These are phyloP conservation scores for Hyaloscypha finlandica DNA, from an alignment of 495 filamentous ascomycete genomes.

Conservation along the genomic window DNA sequence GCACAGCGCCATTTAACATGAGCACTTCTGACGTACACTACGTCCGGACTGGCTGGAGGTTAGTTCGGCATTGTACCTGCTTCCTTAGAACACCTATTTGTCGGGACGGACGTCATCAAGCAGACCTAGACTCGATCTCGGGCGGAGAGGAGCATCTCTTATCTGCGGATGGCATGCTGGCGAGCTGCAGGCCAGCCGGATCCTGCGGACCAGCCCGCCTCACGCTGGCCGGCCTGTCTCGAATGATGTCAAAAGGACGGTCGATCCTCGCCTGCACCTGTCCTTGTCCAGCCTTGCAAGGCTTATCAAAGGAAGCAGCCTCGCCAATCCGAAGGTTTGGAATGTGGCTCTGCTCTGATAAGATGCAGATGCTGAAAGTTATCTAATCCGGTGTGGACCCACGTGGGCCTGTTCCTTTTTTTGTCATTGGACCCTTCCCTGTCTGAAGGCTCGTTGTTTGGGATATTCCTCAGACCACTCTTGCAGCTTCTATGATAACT, in stretches of 20 bases:
- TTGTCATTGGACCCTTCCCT: too few relatives aligned
- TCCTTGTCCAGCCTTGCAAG: not conserved
- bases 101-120: constrained; percentile 7
- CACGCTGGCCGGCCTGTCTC: not conserved
- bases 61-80: not conserved
- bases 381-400: too few relatives aligned
- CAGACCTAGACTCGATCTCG: not conserved
- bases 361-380: too few relatives aligned
- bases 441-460: not conserved
- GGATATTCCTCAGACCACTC: not conserved
- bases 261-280: too few relatives aligned
- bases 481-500: not conserved
- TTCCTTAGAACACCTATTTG: not conserved
- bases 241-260: not conserved
- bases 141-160: not conserved
- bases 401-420: too few relatives aligned
- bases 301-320: not conserved
- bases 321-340: not conserved
- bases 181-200: constrained; percentile 7
- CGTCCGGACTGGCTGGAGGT: not conserved
- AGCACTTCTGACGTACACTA: too few relatives aligned
- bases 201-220: not conserved
- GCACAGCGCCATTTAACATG: too few relatives aligned
- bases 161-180: constrained; percentile 4
- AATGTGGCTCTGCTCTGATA: too few relatives aligned